Base-by-base conservation (phyloP, 2,329 filamentous ascomycete species). In the Neofusicoccum laricinum region DNA sequence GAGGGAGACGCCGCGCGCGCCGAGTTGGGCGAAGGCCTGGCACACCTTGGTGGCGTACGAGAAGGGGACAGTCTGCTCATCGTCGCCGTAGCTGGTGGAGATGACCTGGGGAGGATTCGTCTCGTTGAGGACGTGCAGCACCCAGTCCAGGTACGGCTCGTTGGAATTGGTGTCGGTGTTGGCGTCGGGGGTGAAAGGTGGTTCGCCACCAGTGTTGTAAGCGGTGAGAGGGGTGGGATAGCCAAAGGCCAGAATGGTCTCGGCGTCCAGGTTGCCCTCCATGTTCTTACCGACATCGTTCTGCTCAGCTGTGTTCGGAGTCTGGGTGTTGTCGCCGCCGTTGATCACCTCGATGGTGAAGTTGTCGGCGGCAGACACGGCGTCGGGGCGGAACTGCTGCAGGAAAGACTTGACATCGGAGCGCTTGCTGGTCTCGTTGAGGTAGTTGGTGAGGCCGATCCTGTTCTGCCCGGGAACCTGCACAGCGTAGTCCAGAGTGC, bases 81-180 rank as follows among this genome's bases (percentile, higher is more conserved):
- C 82, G 66, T 90, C 87, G 53, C 86, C 88, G 72, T 91, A 91
- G 0, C 86, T 89, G 12, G 85, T 87, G 61, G 82, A 85, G 70
- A 91, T 83, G 15, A 87, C 84, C 51, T 86, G 82, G 0, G 89
- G 88, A 1, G 91, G 78, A 17, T 83, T 81, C 1, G 80, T 74
- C 19, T 88, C 81, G 1, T 76, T 74, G 0, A 88, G 80, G 1
- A 90, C 73, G 73, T 86, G 85, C 64, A 85, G 53, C 32, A 50
- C 78, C 79, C 85, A 90, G 14, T 81, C 81, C 1, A 90, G 78
- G 73, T 90, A 91, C 0, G 88, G 88, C 77, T 92, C 89, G 73
- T 91, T 91, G 68, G 80, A 82, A 72, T 88, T 82, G 25, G 67
- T 77, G 19, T 80, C 72, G 57, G 76, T 77, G 71, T 68, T 79